Base-by-base conservation (phyloP, 2,329 filamentous ascomycete genomes). In the Colletotrichum eleusines region DNA sequence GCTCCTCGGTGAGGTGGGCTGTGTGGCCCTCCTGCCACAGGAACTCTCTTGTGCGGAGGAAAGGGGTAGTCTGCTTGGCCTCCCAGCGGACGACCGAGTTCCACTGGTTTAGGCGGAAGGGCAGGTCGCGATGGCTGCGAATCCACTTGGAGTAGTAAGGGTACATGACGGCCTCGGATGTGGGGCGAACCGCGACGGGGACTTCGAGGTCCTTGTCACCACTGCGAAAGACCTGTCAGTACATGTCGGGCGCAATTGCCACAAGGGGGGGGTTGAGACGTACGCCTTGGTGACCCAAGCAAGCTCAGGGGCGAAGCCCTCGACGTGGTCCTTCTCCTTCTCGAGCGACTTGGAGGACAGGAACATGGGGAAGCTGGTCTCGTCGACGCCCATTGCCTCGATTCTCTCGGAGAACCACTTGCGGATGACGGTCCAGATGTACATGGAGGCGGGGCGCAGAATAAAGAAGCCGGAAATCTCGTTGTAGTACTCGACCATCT, bases 401-500 rank as follows among this genome's bases (percentile, higher is more conserved):
- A 98, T 99, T 76, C 90, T 89, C 75, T 85, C 84, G 76, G 88
- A 86, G 81, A 92, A 92, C 89, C 89, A 91, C 76, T 89, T 88
- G 76, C 89, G 87, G 73, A 92, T 91, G 38, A 84, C 83, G 77
- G 85, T 87, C 90, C 90, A 91, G 76, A 91, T 88, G 80, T 90
- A 87, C 89, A 91, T 91, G 73, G 88, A 84, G 42, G 87, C 81
- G 63, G 89, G 91, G 73, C 94, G 95, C 81, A 97, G 88, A 80
- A 98, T 96, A 82, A 97, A 98, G 85, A 97, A 98, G 59, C 95
- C 94, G n/a, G 95, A 94, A 73, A 98, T 95, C 84, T 97, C 93
- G 78, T 82, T 85, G 80, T 98, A 98, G 88, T 98, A 99, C 78
- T 97, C 95, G 77, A 98, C 91, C 92, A 99, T 93, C 80, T 98